phyloP scores from a whole-genome alignment of 108 stramenopile genomes.

The Cyclotella cryptica region DNA sequence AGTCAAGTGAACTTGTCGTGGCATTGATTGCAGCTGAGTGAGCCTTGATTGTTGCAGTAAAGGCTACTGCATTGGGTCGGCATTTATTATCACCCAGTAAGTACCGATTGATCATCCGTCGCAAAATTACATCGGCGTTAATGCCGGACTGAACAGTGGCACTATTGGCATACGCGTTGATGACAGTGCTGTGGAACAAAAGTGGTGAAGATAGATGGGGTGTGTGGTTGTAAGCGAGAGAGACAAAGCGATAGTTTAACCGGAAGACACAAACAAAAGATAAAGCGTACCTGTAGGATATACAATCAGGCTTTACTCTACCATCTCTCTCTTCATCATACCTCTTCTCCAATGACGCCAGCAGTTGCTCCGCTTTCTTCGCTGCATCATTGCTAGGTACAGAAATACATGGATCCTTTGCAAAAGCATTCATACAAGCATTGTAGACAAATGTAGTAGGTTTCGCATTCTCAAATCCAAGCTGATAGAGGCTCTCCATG shows the following conservation, averaged over 20 bases:
- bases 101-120: conserved; percentile 38
- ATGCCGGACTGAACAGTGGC: conserved; percentile 21
- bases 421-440: conserved; percentile 57
- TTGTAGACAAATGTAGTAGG: conserved; percentile 59
- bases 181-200: conserved; percentile 36
- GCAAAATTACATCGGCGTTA: conserved; percentile 41
- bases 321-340: conserved; percentile 43
- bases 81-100: conserved; percentile 39
- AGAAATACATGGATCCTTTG: conserved; percentile 40
- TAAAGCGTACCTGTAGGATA: conserved; percentile 34
- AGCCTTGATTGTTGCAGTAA: conserved; percentile 55
- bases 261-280: background rate
- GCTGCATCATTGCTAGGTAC: background rate
- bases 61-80: conserved; percentile 45
- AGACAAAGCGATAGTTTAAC: background rate
- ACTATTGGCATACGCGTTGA: conserved; percentile 56
- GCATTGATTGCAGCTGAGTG: conserved; percentile 46
- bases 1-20: background rate
- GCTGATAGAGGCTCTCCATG: conserved; percentile 50
- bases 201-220: background rate
- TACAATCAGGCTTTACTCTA: conserved; percentile 50
- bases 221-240: background rate
- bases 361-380: conserved; percentile 44
- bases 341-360: conserved; percentile 49
- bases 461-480: conserved; percentile 51